Evolutionary conservation across 169 alveolate species (phyloP), one percentile per base, ranked within the genome.

Genomic region (Plasmodium reichenowi): DNA sequence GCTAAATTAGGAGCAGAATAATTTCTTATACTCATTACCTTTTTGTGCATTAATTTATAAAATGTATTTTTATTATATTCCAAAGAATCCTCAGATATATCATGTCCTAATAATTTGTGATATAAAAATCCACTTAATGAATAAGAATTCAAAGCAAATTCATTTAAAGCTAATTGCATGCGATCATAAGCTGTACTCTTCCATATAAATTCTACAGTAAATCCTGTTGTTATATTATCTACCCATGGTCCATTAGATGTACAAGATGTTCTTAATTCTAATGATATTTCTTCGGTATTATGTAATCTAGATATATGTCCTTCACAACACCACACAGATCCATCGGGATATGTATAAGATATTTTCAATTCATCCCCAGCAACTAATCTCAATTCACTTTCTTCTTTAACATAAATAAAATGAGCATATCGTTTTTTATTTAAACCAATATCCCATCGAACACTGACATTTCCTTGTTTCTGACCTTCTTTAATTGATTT

Each of bases 1-100:
- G 99, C 98, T 47, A 98, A 93, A 38, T 97, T 97, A 12, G 98
- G 98, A n/a, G 98, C 99, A 20, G 98, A 94, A 60, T 95, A 88
- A 86, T 96, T 95, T 83, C 92, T 86, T 5, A 98, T 97, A 0
- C 93, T 86, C 60, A 74, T 22, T 17, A 17, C 71, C 2, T 24
- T 24, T 3, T 24, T 62, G 9, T 24, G 32, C 71, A 22, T 62
- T n/a, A 12, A 7, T 22, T 62, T 24, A 62, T 62, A 10, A 17
- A 62, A 22, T 12, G 22, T 62, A 8, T 52, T 60, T 54, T 62
- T 73, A 47, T 68, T 32, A 73, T 85, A 73, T 58, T 85, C 52
- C 10, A 74, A 22, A 0, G 88, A 67, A 8, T 88, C 80, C 3
- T 73, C 88, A 29, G 73, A 43, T 5, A 89, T 76, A 50, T 94